A percentile compares a stretch with the other conserved stretches of the same genome.
These are phyloP conservation scores for Centrapalus pauciflorus DNA, from an alignment of 129 eudicot genomes.

Conservation along the genomic window DNA sequence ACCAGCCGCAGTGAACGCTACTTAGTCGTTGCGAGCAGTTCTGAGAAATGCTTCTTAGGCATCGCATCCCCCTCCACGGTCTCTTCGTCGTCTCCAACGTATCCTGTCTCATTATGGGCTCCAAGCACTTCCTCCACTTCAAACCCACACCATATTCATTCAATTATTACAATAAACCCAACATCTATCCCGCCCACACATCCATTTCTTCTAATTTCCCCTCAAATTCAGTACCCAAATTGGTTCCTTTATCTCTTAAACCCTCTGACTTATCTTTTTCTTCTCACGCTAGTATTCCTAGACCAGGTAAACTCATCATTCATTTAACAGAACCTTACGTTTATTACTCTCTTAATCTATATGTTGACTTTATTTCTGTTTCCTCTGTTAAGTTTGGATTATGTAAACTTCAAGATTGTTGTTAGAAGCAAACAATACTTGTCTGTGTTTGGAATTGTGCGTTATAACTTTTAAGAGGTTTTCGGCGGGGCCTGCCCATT, in stretches of 20 bases:
- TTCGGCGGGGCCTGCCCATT: neutral
- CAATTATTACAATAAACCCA: conserved; percentile 5
- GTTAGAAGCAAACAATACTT: neutral
- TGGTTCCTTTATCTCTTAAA: conserved; percentile 10
- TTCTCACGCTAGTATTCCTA: conserved; percentile 29
- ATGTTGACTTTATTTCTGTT: neutral
- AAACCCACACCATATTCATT: conserved; percentile 14
- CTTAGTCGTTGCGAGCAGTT: neutral
- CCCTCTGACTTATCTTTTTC: conserved; percentile 13
- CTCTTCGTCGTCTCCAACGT: conserved; percentile 13
- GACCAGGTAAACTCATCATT: conserved; percentile 17
- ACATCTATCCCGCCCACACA: neutral
- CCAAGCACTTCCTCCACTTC: conserved; percentile 16
- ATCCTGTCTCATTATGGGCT: neutral
- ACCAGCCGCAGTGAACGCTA: conserved; percentile 17
- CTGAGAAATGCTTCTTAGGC: conserved; percentile 23
- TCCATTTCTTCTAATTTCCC: neutral
- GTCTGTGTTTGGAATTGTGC: neutral
- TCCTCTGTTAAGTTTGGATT: neutral
- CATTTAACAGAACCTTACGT: neutral
- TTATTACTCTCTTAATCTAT: neutral
- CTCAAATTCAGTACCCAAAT: neutral
- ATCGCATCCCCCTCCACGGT: conserved; percentile 16
- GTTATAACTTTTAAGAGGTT: neutral
- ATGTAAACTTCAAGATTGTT: neutral